Base-by-base conservation (phyloP, 2,329 filamentous ascomycete genomes). In the Paecilomyces formosus region DNA sequence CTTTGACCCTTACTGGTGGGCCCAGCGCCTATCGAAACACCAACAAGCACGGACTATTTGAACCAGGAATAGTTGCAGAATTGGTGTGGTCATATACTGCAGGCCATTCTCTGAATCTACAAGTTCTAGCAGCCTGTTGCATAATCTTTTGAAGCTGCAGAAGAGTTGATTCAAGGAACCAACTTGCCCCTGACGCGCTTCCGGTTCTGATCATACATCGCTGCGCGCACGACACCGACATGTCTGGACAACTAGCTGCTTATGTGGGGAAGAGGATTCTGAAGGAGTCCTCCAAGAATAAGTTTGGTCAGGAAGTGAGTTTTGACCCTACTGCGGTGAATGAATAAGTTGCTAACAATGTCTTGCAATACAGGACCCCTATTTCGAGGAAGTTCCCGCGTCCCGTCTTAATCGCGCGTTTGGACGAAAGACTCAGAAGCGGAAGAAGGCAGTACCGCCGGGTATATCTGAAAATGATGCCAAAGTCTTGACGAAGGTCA, bases 401-500 rank as follows among this genome's bases (percentile, higher is more conserved):
- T 89, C 88, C 8, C 83, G 85, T 62, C 79, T 89, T 50, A 77
- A 85, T 63, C 85, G 86, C 60, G 84, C 80, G 57, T 85, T 86
- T 26, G 82, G 74, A 35, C 86, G 85, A 67, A 95, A 92, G 72
- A 81, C 82, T 58, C 93, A 91, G 79, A 96, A 89, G 74, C 84
- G 88, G 70, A 90, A 89, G 78, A 96, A 95, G 76, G 89, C 90
- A 22, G 79, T 92, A 35, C 92, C 92, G 0, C 84, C 85, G 26
- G 93, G 93, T 57, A 85, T 97, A 56, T 93, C 92, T 18, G 78
- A 87, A 28, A 84, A 96, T 66, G 94, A 99, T 74, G 87, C 82
- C 68, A 82, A 88, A 62, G 81, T 97, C 64, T 85, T 97, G 63
- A 95, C 88, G 66, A 88, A 88, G 66, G 90, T 96, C 66, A 93